phyloP scores from a whole-genome alignment of 2,329 filamentous ascomycete genomes.

The Colletotrichum somersetense region DNA sequence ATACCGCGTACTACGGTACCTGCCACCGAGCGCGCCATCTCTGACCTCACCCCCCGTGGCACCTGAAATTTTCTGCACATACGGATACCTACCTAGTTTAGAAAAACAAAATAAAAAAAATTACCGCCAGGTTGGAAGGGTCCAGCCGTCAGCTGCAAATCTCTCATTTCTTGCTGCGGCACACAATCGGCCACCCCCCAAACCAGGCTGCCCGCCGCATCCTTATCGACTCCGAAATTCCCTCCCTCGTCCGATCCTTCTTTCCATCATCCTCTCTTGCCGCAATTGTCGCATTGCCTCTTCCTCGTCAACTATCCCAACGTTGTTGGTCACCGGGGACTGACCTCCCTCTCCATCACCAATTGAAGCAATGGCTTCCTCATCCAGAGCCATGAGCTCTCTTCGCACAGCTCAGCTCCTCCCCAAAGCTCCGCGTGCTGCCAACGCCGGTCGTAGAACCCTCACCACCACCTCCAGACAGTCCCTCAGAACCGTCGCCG shows the following conservation, averaged over 20 bases:
- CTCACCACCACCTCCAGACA: constrained; percentile 51
- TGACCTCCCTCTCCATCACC: constrained; percentile 39
- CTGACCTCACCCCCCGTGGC: constrained; percentile 40
- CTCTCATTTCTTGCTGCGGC: constrained; percentile 33
- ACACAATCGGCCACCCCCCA: constrained; percentile 24
- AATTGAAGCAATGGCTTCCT: constrained; percentile 59
- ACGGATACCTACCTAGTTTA: neutral
- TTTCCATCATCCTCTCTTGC: constrained; percentile 28
- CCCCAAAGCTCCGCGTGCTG: constrained; percentile 46
- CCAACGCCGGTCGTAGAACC: constrained; percentile 48
- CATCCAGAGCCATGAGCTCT: constrained; percentile 57
- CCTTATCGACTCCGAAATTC: constrained; percentile 41
- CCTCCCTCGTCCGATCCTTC: constrained; percentile 24
- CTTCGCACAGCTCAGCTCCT: constrained; percentile 47
- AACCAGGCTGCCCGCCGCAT: constrained; percentile 28
- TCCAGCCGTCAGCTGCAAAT: constrained; percentile 39
- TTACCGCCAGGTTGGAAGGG: constrained; percentile 38
- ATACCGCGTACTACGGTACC: neutral
- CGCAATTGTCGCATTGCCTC: constrained; percentile 25
- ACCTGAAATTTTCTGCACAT: constrained; percentile 41
- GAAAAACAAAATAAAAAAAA: constrained; percentile 16
- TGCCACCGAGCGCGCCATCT: constrained; percentile 34
- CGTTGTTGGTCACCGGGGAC: constrained; percentile 27
- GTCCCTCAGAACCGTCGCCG: constrained; percentile 27
- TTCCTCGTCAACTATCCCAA: constrained; percentile 25